A percentile compares a stretch with the other conserved stretches of the same genome.
These are phyloP conservation scores for Colletotrichum trifolii DNA, from an alignment of 2,329 filamentous ascomycete genomes.

Conservation along the genomic window DNA sequence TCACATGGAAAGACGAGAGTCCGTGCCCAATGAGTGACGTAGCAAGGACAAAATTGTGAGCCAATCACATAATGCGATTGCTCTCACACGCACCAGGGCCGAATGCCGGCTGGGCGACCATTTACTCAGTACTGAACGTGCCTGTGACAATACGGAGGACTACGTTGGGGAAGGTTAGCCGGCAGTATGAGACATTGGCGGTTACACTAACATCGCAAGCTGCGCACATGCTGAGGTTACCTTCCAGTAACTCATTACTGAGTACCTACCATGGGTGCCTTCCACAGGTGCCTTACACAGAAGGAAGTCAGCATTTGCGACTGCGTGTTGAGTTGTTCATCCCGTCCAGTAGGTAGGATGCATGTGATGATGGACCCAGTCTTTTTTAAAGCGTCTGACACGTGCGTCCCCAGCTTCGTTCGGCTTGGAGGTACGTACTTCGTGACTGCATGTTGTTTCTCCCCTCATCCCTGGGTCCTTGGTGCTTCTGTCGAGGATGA, in stretches of 20 bases:
- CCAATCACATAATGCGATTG: slow-evolving; percentile 16
- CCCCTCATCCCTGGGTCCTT: slow-evolving; percentile 9
- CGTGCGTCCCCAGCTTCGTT: slow-evolving; percentile 35
- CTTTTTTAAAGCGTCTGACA: slow-evolving; percentile 26
- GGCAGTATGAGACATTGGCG: accelerated
- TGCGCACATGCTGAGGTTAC: slow-evolving; percentile 5
- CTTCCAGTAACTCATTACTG: no score
- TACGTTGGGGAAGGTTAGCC: slow-evolving; percentile 9
- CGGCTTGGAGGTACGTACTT: not conserved
- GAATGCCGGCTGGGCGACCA: slow-evolving; percentile 34
- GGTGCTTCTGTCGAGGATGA: not conserved
- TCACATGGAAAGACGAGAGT: slow-evolving; percentile 31
- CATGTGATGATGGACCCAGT: slow-evolving; percentile 36
- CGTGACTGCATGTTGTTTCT: slow-evolving; percentile 3
- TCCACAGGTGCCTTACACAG: no score
- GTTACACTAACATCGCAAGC: slow-evolving; percentile 9
- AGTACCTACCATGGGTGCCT: no score
- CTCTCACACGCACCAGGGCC: slow-evolving; percentile 31
- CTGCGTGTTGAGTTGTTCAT: slow-evolving; percentile 26
- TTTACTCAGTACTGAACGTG: not conserved
- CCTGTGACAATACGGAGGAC: not conserved
- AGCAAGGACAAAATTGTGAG: not conserved
- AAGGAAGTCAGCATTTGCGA: not conserved
- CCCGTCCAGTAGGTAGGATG: slow-evolving; percentile 26
- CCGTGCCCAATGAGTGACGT: slow-evolving; percentile 29